Evolutionary conservation across 352 stramenopile species (phyloP).

Genomic region (Phytophthora hibernalis): DNA sequence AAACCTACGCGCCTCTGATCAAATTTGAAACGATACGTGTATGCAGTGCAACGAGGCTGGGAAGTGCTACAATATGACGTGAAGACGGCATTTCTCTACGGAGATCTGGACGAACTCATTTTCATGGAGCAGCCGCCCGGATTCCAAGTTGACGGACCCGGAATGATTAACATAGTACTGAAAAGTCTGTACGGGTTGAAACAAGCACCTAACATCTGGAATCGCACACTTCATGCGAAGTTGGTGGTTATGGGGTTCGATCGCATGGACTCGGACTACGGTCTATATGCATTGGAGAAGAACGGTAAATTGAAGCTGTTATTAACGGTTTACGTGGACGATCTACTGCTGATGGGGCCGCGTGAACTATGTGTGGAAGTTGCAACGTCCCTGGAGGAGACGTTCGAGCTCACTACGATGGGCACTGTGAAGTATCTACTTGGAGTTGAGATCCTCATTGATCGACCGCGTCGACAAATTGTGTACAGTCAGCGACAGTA

Average conservation of each 20-base stretch:
- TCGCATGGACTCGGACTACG: slow-evolving; percentile 11
- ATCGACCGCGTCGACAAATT: no score
- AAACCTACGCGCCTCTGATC: no score
- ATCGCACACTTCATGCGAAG: slow-evolving; percentile 5
- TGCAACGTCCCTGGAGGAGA: no score
- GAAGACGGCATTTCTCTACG: slow-evolving; percentile 13
- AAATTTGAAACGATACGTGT: no score
- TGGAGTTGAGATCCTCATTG: no score
- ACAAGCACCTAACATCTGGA: slow-evolving; percentile 28
- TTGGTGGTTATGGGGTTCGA: slow-evolving; percentile 9
- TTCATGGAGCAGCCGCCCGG: no score
- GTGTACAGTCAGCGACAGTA: no score
- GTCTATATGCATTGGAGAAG: slow-evolving; percentile 11
- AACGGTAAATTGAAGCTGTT: slow-evolving; percentile 8
- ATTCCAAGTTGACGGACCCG: no score
- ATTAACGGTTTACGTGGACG: slow-evolving; percentile 22
- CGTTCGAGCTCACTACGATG: no score
- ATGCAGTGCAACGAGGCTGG: slow-evolving; percentile 3
- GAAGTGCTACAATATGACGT: slow-evolving; percentile 9
- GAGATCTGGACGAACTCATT: slow-evolving; percentile 10
- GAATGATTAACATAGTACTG: slow-evolving; percentile 27
- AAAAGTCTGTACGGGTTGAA: slow-evolving; percentile 23
- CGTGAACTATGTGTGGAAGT: background rate
- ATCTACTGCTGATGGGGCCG: slow-evolving; percentile 19
- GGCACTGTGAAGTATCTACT: no score